These are phyloP conservation scores for Zanthoxylum bungeanum DNA, from an alignment of 345 rosid genomes.

Conservation along the genomic window DNA sequence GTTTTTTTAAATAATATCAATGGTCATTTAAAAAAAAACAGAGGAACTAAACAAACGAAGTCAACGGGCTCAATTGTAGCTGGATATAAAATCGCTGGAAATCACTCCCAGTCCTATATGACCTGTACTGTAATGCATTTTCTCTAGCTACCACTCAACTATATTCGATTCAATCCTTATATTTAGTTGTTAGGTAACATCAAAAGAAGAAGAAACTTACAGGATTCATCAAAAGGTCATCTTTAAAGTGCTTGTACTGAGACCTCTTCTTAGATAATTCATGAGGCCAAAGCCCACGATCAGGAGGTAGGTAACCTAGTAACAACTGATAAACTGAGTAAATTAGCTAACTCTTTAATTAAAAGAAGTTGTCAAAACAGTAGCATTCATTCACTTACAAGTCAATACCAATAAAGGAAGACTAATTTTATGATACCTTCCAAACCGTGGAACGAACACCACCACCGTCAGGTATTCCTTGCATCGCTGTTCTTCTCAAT, in stretches of 20 bases:
- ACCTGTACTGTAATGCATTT: not conserved
- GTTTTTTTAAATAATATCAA: too few relatives aligned
- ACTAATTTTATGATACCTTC: constrained; percentile 53
- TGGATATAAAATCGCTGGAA: not conserved
- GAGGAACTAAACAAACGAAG: not conserved
- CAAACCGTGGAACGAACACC: constrained; percentile 85
- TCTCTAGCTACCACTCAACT: not conserved
- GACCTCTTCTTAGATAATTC: constrained; percentile 86
- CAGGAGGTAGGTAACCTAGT: constrained; percentile 77
- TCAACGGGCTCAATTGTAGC: constrained; percentile 2
- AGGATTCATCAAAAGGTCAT: constrained; percentile 92
- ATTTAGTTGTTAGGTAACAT: too few relatives aligned
- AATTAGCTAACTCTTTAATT: not conserved
- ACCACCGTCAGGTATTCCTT: constrained; percentile 81
- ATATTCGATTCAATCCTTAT: not conserved
- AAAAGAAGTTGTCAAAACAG: not conserved
- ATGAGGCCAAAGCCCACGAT: constrained; percentile 72
- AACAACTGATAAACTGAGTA: constrained; percentile 58
- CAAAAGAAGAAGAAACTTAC: constrained; percentile 37
- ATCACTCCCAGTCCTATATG: not conserved
- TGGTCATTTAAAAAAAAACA: not conserved
- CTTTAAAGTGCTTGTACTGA: constrained; percentile 86
- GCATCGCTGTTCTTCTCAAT: constrained; percentile 72
- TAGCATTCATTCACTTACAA: not conserved
- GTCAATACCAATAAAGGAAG: not conserved